Percentiles rank a stretch among this genome's conserved stretches.
Conservation (phyloP, 371 early-diverging fungal species). For the Rhizomucor pusillus region DNA sequence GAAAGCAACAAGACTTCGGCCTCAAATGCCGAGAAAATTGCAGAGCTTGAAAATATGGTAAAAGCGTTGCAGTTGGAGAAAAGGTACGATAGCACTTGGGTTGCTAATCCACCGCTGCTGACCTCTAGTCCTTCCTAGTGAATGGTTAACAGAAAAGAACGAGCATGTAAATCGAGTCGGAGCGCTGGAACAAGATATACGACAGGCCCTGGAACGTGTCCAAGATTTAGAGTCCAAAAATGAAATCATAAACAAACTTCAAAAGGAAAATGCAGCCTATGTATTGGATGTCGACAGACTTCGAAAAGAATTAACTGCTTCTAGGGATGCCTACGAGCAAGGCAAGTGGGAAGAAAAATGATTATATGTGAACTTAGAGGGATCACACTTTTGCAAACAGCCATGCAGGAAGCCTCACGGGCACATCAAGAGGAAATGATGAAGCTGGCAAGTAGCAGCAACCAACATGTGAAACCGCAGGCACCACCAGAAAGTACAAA, state of each 20-base stretch:
- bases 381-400: no score
- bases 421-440: not conserved
- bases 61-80: constrained; percentile 29
- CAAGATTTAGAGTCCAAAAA: constrained; percentile 42
- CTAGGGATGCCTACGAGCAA: constrained; percentile 13
- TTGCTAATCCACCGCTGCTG: not conserved
- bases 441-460: constrained; percentile 2
- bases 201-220: constrained; percentile 48
- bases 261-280: constrained; percentile 19
- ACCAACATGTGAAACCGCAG: not conserved
- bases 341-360: constrained; percentile 4
- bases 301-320: constrained; percentile 9
- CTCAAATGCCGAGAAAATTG: constrained; percentile 20
- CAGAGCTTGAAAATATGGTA: constrained; percentile 38
- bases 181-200: constrained; percentile 48
- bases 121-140: not conserved
- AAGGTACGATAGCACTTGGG: constrained; percentile 8
- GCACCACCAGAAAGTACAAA: constrained; percentile 1
- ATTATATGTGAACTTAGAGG: no score
- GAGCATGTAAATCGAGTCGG: constrained; percentile 18
- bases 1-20: constrained; percentile 30
- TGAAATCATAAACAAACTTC: constrained; percentile 19
- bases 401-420: not conserved
- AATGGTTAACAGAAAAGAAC: constrained; percentile 17
- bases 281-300: constrained; percentile 11